These are phyloP conservation scores for Populus hybrid DNA, from an alignment of 441 rosid species.

Conservation along the genomic window DNA sequence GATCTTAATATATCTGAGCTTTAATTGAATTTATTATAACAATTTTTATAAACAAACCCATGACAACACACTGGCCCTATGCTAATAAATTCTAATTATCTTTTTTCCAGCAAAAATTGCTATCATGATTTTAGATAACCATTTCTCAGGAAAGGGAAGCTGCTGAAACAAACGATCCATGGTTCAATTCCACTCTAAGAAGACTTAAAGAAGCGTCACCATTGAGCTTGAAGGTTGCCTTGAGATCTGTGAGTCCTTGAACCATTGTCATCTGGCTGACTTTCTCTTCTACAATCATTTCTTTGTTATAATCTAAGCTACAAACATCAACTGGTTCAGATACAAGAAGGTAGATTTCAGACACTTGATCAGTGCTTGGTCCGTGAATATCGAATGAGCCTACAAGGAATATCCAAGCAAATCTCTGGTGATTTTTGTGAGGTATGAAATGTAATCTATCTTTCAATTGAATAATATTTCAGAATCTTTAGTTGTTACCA, in stretches of 20 bases:
- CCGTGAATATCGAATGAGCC: conserved; percentile 81
- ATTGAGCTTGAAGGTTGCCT: conserved; percentile 80
- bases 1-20: too few species aligned
- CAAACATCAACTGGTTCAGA: conserved; percentile 37
- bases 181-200: conserved; percentile 63
- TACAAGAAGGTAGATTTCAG: conserved; percentile 77
- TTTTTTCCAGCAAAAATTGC: background rate
- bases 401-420: conserved; percentile 60
- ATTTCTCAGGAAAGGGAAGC: conserved; percentile 59
- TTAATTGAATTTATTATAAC: too few species aligned
- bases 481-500: background rate
- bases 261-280: background rate
- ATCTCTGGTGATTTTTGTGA: conserved; percentile 65
- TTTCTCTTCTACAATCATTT: background rate
- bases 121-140: conserved; percentile 1
- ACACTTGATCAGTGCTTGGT: conserved; percentile 76
- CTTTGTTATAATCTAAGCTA: background rate
- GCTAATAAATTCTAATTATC: background rate
- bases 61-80: too few species aligned
- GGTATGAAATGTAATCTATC: conserved; percentile 34
- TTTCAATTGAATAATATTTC: background rate
- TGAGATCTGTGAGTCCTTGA: conserved; percentile 76
- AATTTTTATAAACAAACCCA: too few species aligned
- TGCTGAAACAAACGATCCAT: conserved; percentile 53
- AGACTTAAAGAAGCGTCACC: conserved; percentile 82